phyloP scores from a whole-genome alignment of 495 filamentous ascomycete species.

The Penicillium soppii region DNA sequence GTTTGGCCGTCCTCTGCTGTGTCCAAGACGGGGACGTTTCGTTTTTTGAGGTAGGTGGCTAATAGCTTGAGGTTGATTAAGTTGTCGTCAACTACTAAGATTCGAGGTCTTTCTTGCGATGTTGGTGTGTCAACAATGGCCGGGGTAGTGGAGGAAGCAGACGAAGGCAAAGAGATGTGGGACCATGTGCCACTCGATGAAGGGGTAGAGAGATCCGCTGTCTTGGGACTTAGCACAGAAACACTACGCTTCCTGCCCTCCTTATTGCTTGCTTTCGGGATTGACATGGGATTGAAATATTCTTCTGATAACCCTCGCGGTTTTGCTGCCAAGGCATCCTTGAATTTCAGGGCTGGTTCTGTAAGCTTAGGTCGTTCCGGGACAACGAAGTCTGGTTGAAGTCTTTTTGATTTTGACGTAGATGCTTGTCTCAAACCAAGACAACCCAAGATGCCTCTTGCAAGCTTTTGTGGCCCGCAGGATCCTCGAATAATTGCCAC shows the following conservation, averaged over 20 bases:
- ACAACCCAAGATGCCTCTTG: slow-evolving; percentile 45
- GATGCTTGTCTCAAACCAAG: slow-evolving; percentile 2
- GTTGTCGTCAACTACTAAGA: slow-evolving; percentile 76
- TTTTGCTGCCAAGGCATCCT: no score
- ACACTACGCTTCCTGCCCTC: no score
- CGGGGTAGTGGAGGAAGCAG: neutral
- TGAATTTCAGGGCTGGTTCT: neutral
- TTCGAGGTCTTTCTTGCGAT: slow-evolving; percentile 12
- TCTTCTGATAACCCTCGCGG: no score
- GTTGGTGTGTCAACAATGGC: no score
- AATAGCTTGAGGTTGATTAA: slow-evolving; percentile 69
- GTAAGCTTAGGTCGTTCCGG: neutral
- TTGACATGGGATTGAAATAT: no score
- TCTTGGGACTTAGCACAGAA: no score
- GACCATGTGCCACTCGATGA: no score
- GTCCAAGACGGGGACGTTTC: slow-evolving; percentile 35
- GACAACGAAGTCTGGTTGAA: neutral
- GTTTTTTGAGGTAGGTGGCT: slow-evolving; percentile 57
- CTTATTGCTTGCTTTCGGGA: no score
- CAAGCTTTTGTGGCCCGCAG: slow-evolving; percentile 61
- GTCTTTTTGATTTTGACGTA: neutral
- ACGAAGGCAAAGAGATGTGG: no score
- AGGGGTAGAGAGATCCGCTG: no score
- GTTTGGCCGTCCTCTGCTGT: slow-evolving; percentile 52
- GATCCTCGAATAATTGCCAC: slow-evolving; percentile 45